phyloP scores from a whole-genome alignment of 345 rosid species.

The Barbarea vulgaris region DNA sequence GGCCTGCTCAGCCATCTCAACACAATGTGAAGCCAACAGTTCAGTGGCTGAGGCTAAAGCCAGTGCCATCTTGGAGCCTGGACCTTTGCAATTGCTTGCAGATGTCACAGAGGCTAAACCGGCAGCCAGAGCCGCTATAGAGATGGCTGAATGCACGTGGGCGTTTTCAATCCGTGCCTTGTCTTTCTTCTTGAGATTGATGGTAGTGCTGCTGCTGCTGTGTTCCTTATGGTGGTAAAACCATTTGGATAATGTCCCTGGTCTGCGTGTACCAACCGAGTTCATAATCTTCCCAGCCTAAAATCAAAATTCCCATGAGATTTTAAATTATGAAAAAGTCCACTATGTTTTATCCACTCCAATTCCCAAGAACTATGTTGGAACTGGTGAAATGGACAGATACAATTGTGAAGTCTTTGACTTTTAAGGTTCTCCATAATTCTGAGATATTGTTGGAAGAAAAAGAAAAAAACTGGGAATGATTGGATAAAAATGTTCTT shows the following conservation, averaged over 20 bases:
- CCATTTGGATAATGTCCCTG: slow-evolving; percentile 83
- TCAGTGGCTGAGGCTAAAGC: slow-evolving; percentile 89
- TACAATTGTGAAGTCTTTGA: slow-evolving; percentile 8
- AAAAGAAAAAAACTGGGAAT: not conserved
- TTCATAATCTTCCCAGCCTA: slow-evolving; percentile 60
- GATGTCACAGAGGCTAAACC: slow-evolving; percentile 86
- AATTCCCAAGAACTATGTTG: slow-evolving; percentile 12
- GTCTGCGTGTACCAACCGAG: slow-evolving; percentile 52
- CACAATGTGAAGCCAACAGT: slow-evolving; percentile 84
- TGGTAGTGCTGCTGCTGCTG: slow-evolving; percentile 35
- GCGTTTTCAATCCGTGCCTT: slow-evolving; percentile 76
- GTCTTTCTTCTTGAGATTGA: slow-evolving; percentile 68
- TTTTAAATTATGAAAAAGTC: not conserved
- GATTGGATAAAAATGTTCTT: slow-evolving; percentile 6
- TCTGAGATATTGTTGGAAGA: not conserved
- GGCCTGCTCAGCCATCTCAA: slow-evolving; percentile 75
- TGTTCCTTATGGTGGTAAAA: slow-evolving; percentile 73
- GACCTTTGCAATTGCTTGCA: slow-evolving; percentile 46
- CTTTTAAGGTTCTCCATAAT: slow-evolving; percentile 10
- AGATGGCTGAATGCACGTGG: slow-evolving; percentile 69
- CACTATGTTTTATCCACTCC: not conserved
- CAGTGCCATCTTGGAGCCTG: slow-evolving; percentile 65
- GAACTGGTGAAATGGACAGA: not conserved
- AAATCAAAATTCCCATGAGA: not conserved
- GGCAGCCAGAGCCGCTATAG: slow-evolving; percentile 93